Evolutionary conservation across 371 early-diverging fungal genomes (phyloP), one percentile per base, ranked within the genome.

Genomic region (Lichtheimia ornata): DNA sequence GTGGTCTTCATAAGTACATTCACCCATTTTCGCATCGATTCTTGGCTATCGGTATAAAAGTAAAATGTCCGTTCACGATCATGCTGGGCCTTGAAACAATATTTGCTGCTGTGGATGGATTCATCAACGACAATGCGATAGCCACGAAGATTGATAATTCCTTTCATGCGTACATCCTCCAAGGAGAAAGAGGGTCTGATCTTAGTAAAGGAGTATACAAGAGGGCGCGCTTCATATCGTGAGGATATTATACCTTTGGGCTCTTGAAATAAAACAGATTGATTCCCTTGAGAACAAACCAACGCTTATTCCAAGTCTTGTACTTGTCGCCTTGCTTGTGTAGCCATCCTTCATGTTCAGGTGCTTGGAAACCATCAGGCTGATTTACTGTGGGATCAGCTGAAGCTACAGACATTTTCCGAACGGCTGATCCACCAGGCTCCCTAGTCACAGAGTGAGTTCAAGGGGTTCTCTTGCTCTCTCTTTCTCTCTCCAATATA

Each of bases 1-100:
- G 91, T 86, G n/a, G 88, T 82, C 60, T 90, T 90, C 81, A 88
- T 89, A 57, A 90, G 61, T 27, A 83, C 83, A 43, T 84, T 87
- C 25, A 88, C 71, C 89, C 89, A 90, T 1, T 67, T 67, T 9
- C 77, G 77, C 79, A 84, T 84, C 9, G 73, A 76, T 1, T 75
- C 68, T 52, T 83, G 78, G 15, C 83, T 82, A 28, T 88, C 89
- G 5, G 84, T 82, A 63, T 85, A 87, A 66, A 90, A 88, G 61
- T 63, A 84, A 63, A 86, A 84, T 44, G 84, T 81, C 28, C 88
- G 76, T 55, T 84, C 78, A 3, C 75, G 71, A 4, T 85, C 87
- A 54, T 88, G 90, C n/a, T 85, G 83, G 4, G 85, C 83, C 64
- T 85, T 87, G 68, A 89, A 89, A 51, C 88, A 83, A 63, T 86